These are phyloP conservation scores for Xylariaceae sp. DNA, from an alignment of 2,329 filamentous ascomycete species.

Conservation along the genomic window DNA sequence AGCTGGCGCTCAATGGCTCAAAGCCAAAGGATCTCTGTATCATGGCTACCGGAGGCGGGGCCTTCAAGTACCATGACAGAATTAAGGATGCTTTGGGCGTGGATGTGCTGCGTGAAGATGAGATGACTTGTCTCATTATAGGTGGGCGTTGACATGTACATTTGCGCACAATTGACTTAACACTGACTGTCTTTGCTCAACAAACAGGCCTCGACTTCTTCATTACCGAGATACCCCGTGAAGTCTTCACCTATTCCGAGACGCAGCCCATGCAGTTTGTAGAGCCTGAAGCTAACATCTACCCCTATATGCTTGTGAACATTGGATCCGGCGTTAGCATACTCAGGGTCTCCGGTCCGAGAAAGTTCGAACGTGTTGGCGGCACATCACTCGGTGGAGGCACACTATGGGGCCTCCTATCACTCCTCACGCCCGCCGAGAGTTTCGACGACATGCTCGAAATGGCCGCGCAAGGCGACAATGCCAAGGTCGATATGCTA, in stretches of 20 bases:
- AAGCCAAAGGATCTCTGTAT: slow-evolving; percentile 71
- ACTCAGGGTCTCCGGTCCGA: slow-evolving; percentile 90
- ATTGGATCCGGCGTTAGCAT: slow-evolving; percentile 96
- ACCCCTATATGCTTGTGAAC: slow-evolving; percentile 96
- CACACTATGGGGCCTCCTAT: slow-evolving; percentile 94
- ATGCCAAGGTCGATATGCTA: slow-evolving; percentile 88
- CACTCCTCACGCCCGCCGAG: slow-evolving; percentile 82
- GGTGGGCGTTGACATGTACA: slow-evolving; percentile 44
- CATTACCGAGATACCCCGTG: slow-evolving; percentile 93
- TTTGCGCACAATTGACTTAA: too few relatives aligned
- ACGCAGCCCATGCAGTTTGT: slow-evolving; percentile 85
- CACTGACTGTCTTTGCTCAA: background rate
- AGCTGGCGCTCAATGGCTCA: slow-evolving; percentile 69
- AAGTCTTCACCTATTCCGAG: slow-evolving; percentile 96
- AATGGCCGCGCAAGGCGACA: slow-evolving; percentile 86
- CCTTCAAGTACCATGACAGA: slow-evolving; percentile 94
- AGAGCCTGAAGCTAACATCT: slow-evolving; percentile 71
- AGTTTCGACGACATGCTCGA: slow-evolving; percentile 98
- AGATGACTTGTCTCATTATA: slow-evolving; percentile 98
- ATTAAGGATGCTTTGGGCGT: slow-evolving; percentile 79
- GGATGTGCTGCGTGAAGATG: slow-evolving; percentile 86
- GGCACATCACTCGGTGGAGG: slow-evolving; percentile 92
- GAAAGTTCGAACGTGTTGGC: slow-evolving; percentile 82
- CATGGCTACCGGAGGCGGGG: slow-evolving; percentile 93
- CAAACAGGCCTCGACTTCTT: slow-evolving; percentile 85